Conservation (phyloP, 2,329 filamentous ascomycete species). For the Chaetomium globosum region DNA sequence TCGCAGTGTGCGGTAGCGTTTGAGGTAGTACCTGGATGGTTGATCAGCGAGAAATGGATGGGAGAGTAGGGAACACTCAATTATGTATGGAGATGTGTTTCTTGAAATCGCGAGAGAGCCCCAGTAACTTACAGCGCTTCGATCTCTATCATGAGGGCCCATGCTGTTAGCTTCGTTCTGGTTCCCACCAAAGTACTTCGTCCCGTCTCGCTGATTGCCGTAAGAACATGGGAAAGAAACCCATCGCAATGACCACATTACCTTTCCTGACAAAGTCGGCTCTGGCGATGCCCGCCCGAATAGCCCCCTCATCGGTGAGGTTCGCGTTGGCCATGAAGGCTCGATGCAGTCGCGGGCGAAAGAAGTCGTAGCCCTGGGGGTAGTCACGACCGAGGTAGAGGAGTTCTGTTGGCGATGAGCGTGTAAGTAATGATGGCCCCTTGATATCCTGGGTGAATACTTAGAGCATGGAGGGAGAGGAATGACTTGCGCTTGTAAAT, state of each 20-base stretch:
- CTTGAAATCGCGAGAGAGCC: no score
- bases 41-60: not conserved
- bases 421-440: not conserved
- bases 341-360: conserved; percentile 76
- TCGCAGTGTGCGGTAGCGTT: conserved; percentile 82
- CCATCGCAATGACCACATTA: conserved; percentile 41
- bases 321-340: conserved; percentile 78
- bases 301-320: conserved; percentile 72
- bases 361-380: conserved; percentile 79
- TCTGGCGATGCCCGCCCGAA: conserved; percentile 71
- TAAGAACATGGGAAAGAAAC: no score
- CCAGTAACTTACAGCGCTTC: conserved; percentile 75
- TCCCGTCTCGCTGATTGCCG: not conserved
- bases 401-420: conserved; percentile 61
- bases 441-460: not conserved
- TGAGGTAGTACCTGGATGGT: conserved; percentile 76
- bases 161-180: not conserved
- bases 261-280: conserved; percentile 93
- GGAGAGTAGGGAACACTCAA: no score
- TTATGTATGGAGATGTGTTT: no score
- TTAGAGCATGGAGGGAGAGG: not conserved
- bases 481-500: conserved; percentile 77
- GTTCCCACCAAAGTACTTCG: not conserved
- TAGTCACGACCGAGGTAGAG: conserved; percentile 84
- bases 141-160: conserved; percentile 63